Evolutionary conservation across 169 alveolate genomes (phyloP).

Genomic region (Ichthyophthirius multifiliis): DNA sequence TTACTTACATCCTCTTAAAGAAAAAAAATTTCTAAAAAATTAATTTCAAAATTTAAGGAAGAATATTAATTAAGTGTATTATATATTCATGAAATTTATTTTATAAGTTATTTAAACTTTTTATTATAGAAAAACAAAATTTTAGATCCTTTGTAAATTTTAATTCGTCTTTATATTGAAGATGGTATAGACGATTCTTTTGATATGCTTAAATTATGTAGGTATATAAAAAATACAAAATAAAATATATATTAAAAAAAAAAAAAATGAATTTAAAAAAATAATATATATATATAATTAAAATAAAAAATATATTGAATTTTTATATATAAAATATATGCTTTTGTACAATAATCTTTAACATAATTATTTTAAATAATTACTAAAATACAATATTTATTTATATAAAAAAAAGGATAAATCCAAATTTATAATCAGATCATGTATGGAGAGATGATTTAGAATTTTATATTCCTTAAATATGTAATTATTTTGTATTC

Average conservation of each 20-base stretch:
- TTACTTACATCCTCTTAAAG: constrained; percentile 26
- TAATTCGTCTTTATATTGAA: constrained; percentile 24
- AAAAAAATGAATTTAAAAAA: not conserved
- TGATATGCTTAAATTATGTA: constrained; percentile 18
- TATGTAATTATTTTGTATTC: constrained; percentile 34
- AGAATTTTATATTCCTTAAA: constrained; percentile 38
- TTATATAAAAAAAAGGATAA: not conserved
- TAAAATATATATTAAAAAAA: too few relatives aligned
- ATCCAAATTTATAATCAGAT: not conserved
- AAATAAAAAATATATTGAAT: not conserved
- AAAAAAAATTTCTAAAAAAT: constrained; percentile 23
- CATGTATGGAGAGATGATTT: constrained; percentile 36
- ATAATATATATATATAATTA: too few relatives aligned
- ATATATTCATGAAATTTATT: not conserved
- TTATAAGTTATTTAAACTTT: not conserved
- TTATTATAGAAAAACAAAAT: not conserved
- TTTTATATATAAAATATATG: not conserved
- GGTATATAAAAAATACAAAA: not conserved
- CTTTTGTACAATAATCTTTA: not conserved
- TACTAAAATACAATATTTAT: not conserved
- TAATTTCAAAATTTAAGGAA: constrained; percentile 17
- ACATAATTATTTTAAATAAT: too few relatives aligned
- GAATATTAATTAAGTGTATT: constrained; percentile 1
- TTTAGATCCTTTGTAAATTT: constrained; percentile 22
- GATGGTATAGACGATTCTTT: constrained; percentile 9